Evolutionary conservation across 257 asterid species (phyloP), one percentile per base, ranked within the genome.

Genomic region (Cynanchum wilfordii): DNA sequence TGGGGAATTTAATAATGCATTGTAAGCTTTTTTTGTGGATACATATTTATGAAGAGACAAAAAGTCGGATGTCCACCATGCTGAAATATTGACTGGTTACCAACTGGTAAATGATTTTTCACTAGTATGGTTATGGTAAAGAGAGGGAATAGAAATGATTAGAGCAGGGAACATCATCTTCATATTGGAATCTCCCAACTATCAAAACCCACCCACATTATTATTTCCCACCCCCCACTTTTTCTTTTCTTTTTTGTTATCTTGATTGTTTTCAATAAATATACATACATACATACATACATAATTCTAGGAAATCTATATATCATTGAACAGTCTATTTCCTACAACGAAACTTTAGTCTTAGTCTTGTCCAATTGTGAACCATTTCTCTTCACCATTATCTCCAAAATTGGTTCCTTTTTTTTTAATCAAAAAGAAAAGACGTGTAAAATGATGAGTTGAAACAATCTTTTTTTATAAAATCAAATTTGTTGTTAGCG

Each of bases 81-180:
- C 75, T 60, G 67, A 81, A 59, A 73, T 75, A 72, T 51, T 76
- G 87, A 84, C 88, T 71, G 71, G 87, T 86, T 80, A 86, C 89
- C 89, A 77, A 83, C 86, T 79, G 64, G 78, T 76, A 76, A 83
- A 77, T 29, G 60, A 70, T 22, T 69, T 60, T 67, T 70, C 66
- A 64, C 44, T 40, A 15, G n/a, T 50, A 47, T 16, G 67, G n/a
- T n/a, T 75, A 73, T 75, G 83, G 79, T 67, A 69, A 11, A 50
- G 17, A 75, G 78, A 79, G 33, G 70, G 82, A 63, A 62, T 64
- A 82, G 82, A 81, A 74, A 80, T 78, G 79, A 79, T 75, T 80
- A 68, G 71, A 38, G 81, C 75, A 80, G 80, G 74, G 22, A 68
- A 62, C 76, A 70, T 67, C 66, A 67, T 27, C 79, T 71, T 64